These are phyloP conservation scores for Pseudognaphalium luteoalbum DNA, from an alignment of 129 eudicot species.

Conservation along the genomic window DNA sequence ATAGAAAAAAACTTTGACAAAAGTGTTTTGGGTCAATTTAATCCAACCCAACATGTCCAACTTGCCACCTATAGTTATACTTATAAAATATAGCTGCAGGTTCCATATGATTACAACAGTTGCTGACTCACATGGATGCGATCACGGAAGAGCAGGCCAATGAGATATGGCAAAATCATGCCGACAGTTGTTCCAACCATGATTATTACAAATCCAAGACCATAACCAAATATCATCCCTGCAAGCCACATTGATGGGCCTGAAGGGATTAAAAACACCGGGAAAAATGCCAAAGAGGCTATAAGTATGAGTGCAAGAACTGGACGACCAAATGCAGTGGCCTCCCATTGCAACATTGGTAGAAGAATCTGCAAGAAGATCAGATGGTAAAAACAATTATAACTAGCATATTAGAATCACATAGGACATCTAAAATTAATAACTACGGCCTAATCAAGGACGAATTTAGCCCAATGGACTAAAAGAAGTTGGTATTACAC, in stretches of 20 bases:
- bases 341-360: conserved; percentile 88
- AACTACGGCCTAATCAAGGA: not conserved
- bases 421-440: not conserved
- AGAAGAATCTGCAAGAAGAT: conserved; percentile 63
- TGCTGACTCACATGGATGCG: conserved; percentile 73
- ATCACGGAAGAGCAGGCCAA: conserved; percentile 83
- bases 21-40: conserved; percentile 4
- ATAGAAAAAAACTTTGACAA: not conserved
- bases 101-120: not conserved
- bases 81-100: not conserved
- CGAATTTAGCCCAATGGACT: not conserved
- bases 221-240: conserved; percentile 97
- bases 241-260: conserved; percentile 99
- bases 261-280: conserved; percentile 81
- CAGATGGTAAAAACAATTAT: not conserved
- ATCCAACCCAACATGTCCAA: not conserved
- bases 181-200: conserved; percentile 95
- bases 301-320: conserved; percentile 79
- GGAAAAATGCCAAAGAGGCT: conserved; percentile 83
- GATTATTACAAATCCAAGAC: conserved; percentile 84
- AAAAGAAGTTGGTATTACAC: not conserved
- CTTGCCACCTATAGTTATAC: not conserved
- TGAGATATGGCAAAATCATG: conserved; percentile 75
- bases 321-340: conserved; percentile 95
- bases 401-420: not conserved